Evolutionary conservation across 768 basidiomycete species (phyloP), one percentile per base, ranked within the genome.

Genomic region (Boletus sp.): DNA sequence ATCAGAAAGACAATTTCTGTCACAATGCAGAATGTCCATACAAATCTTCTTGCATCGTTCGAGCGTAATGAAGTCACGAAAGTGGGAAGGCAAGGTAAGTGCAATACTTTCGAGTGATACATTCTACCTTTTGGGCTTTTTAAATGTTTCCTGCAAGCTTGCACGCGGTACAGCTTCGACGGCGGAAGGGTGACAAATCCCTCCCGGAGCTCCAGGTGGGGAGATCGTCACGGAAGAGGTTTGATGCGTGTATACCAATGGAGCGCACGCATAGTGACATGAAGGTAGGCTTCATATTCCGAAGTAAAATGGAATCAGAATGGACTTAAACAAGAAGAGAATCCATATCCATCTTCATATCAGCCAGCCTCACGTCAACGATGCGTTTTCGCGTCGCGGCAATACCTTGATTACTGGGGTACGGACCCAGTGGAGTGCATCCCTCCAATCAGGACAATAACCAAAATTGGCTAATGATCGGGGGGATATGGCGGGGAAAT

Each of bases 101-200:
- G 42, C 1, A 36, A 47, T 45, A 36, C 2, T 47, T 50, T 55
- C 45, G 42, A 30, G 20, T 6, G 9, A 28, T 50, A 6, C 17
- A 41, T 9, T 8, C 18, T 32, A 14, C 2, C 7, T 5, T 6
- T n/a, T 47, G 11, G 18, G 32, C 30, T 29, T 59, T 67, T 66
- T 66, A 58, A 52, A 20, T 37, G 12, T 10, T 39, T 28, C 40
- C 49, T 11, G 29, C 1, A 44, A 47, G 33, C 28, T 42, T 32
- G 39, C 2, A 33, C 2, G 41, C 2, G 17, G 29, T 59, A 67
- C 64, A 69, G 66, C 67, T 37, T 50, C 35, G 7, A 20, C 12
- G 0, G 30, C 14, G 5, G 33, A 20, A 4, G 35, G 8, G 28
- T 18, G 24, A 9, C 3, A 10, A 47, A 48, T 11, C 11, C 12